These are phyloP conservation scores for Phytopythium montanum DNA, from an alignment of 352 stramenopile species.

Conservation along the genomic window DNA sequence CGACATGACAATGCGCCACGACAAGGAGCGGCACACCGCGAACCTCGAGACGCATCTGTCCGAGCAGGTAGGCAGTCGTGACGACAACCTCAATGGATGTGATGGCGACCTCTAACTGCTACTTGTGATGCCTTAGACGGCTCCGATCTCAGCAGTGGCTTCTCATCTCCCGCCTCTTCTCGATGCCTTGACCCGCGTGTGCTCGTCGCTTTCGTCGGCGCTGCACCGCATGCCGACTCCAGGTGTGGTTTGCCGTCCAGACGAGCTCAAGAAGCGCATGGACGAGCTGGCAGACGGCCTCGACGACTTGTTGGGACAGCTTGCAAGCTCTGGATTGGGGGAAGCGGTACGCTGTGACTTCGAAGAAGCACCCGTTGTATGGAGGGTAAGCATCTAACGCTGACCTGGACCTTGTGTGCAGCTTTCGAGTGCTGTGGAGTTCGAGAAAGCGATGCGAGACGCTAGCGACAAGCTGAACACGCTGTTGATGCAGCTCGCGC, in stretches of 20 bases:
- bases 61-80: constrained; percentile 18
- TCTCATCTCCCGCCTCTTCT: constrained; percentile 15
- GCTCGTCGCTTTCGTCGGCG: constrained; percentile 24
- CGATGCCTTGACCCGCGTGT: constrained; percentile 20
- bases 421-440: constrained; percentile 25
- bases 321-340: constrained; percentile 19
- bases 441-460: constrained; percentile 27
- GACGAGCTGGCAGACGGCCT: constrained; percentile 22
- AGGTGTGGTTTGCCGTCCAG: constrained; percentile 16
- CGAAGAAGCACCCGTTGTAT: not conserved
- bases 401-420: no score
- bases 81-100: no score
- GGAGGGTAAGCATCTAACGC: no score
- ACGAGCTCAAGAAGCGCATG: constrained; percentile 30
- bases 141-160: constrained; percentile 17
- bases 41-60: constrained; percentile 21
- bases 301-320: constrained; percentile 20
- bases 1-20: constrained; percentile 32
- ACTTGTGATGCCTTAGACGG: not conserved
- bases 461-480: constrained; percentile 17
- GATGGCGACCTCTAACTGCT: no score
- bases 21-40: constrained; percentile 29
- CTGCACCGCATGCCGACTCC: constrained; percentile 35
- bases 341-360: constrained; percentile 16
- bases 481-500: constrained; percentile 32